A percentile compares a stretch with the other conserved stretches of the same genome.
These are phyloP conservation scores for Silene conica DNA, from an alignment of 148 eudicot species.

Conservation along the genomic window DNA sequence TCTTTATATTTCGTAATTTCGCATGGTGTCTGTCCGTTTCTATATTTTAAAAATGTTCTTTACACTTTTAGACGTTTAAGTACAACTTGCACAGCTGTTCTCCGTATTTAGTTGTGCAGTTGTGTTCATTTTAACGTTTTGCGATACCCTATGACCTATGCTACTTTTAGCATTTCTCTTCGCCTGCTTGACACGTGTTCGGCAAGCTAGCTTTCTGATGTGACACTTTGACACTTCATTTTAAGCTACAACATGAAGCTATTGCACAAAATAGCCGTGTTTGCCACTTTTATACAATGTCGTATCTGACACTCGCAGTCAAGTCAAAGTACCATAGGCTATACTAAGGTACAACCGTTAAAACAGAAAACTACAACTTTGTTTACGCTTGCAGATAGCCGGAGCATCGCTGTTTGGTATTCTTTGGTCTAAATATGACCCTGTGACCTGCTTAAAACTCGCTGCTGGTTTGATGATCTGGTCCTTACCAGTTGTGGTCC, in stretches of 20 bases:
- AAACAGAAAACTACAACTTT: neutral
- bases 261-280: too few relatives aligned
- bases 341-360: neutral
- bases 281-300: neutral
- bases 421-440: constrained; percentile 75
- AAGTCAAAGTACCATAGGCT: neutral
- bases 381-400: constrained; percentile 53
- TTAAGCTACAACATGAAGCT: too few relatives aligned
- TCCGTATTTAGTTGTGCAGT: neutral
- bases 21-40: neutral
- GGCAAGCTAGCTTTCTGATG: too few relatives aligned
- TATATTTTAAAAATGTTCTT: neutral
- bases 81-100: neutral
- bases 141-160: too few relatives aligned
- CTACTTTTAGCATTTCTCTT: too few relatives aligned
- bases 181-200: too few relatives aligned
- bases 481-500: constrained; percentile 72
- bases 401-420: constrained; percentile 89
- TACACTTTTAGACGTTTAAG: neutral
- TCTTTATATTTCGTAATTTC: neutral
- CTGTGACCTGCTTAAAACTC: constrained; percentile 76
- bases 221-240: too few relatives aligned
- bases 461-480: constrained; percentile 82
- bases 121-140: neutral
- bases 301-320: neutral